phyloP scores from a whole-genome alignment of 2,329 filamentous ascomycete genomes.

The Colletotrichum cereale region DNA sequence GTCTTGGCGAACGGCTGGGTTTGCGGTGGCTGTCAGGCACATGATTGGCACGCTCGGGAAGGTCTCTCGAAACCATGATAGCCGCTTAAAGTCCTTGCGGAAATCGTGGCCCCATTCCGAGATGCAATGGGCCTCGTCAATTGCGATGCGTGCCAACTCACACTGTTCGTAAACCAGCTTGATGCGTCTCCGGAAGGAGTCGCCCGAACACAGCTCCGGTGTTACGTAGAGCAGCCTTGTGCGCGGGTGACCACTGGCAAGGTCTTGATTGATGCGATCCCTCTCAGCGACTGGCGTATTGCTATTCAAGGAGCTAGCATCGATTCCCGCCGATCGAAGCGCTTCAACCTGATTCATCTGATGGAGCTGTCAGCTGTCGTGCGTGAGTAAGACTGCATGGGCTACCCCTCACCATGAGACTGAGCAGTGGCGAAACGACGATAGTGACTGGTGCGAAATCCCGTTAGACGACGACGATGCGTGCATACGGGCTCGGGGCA shows the following conservation, averaged over 20 bases:
- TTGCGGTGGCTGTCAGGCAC: constrained; percentile 93
- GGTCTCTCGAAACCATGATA: constrained; percentile 86
- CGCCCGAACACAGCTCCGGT: constrained; percentile 85
- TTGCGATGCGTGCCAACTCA: constrained; percentile 87
- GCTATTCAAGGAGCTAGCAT: constrained; percentile 89
- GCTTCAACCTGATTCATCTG: constrained; percentile 93
- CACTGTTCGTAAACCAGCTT: constrained; percentile 81
- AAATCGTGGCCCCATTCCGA: constrained; percentile 99
- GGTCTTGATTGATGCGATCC: constrained; percentile 79
- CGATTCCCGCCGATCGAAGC: constrained; percentile 78
- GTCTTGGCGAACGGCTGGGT: constrained; percentile 82
- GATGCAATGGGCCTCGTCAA: constrained; percentile 97
- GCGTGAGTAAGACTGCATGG: constrained; percentile 22
- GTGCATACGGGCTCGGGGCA: constrained; percentile 18
- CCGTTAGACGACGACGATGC: constrained; percentile 43
- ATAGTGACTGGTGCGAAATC: constrained; percentile 75
- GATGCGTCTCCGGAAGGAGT: constrained; percentile 81
- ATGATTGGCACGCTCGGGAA: constrained; percentile 91
- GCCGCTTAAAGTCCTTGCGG: constrained; percentile 87
- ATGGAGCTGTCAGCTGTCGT: constrained; percentile 22
- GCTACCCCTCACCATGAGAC: constrained; percentile 77
- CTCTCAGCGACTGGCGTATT: constrained; percentile 77
- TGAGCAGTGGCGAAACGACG: constrained; percentile 88
- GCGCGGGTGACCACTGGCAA: constrained; percentile 87
- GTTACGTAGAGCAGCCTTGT: constrained; percentile 93